These are phyloP conservation scores for Saccharomycopsis crataegensis DNA, from an alignment of 1,139 yeast genomes.

Conservation along the genomic window DNA sequence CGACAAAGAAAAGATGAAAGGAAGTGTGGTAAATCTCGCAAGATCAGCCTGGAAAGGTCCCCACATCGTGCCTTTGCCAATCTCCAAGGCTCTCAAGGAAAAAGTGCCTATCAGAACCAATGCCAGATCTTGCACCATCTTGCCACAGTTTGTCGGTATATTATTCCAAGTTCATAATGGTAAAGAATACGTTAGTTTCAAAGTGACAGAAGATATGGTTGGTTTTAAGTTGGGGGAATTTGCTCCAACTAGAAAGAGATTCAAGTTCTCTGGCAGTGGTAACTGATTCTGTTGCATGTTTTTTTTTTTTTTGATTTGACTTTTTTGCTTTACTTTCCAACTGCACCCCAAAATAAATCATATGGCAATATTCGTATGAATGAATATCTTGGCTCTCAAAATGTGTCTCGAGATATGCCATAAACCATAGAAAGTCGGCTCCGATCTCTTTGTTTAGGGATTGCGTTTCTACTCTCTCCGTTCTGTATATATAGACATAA, in stretches of 20 bases:
- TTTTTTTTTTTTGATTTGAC: not conserved
- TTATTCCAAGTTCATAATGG: conserved; percentile 96
- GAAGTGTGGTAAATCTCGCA: conserved; percentile 7
- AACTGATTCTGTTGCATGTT: not conserved
- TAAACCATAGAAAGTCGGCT: not conserved
- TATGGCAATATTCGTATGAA: not conserved
- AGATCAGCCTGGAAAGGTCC: conserved; percentile 52
- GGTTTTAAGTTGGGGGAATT: conserved; percentile 95
- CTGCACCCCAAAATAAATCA: not conserved
- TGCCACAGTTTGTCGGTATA: conserved; percentile 92
- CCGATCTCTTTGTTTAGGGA: no score
- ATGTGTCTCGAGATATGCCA: not conserved
- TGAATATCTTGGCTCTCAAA: not conserved
- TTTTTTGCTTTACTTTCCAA: not conserved
- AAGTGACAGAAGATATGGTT: conserved; percentile 91
- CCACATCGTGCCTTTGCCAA: conserved; percentile 85
- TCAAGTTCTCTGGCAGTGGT: conserved; percentile 45
- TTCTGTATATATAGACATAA: no score
- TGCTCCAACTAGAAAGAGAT: conserved; percentile 86
- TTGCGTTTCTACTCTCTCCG: no score
- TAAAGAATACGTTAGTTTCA: conserved; percentile 83
- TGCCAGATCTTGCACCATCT: conserved; percentile 87
- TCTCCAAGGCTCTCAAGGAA: conserved; percentile 72
- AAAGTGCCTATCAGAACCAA: conserved; percentile 88
- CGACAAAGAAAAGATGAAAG: conserved; percentile 9